phyloP scores from a whole-genome alignment of 2,329 filamentous ascomycete genomes.

The Fusarium lyarnte region DNA sequence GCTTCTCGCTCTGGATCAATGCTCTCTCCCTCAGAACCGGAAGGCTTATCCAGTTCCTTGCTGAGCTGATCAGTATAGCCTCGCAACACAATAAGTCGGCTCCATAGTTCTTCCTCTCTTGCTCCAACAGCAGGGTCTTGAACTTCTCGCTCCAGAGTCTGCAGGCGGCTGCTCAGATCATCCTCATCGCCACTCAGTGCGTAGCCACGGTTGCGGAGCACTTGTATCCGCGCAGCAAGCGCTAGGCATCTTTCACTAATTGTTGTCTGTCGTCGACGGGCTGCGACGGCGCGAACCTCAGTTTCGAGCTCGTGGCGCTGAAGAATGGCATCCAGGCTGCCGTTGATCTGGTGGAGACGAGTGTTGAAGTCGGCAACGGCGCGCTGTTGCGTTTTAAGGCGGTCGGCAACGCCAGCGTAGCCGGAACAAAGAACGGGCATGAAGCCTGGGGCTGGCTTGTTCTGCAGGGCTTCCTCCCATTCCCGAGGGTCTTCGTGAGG shows the following conservation, averaged over 20 bases:
- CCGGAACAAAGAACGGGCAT: slow-evolving; percentile 81
- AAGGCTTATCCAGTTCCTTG: slow-evolving; percentile 76
- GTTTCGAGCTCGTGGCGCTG: slow-evolving; percentile 80
- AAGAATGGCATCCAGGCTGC: slow-evolving; percentile 75
- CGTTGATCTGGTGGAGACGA: slow-evolving; percentile 82
- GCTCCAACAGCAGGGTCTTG: slow-evolving; percentile 80
- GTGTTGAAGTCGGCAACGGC: slow-evolving; percentile 76
- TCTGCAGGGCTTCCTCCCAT: slow-evolving; percentile 85
- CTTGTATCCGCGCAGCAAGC: slow-evolving; percentile 81
- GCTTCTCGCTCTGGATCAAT: slow-evolving; percentile 76
- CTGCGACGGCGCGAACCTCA: slow-evolving; percentile 77
- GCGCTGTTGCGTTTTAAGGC: slow-evolving; percentile 76
- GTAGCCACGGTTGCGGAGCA: slow-evolving; percentile 83
- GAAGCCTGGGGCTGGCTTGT: slow-evolving; percentile 79
- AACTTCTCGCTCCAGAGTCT: slow-evolving; percentile 73
- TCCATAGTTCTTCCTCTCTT: slow-evolving; percentile 87
- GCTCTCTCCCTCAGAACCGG: slow-evolving; percentile 63
- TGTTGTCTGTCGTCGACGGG: slow-evolving; percentile 75
- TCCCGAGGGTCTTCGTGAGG: slow-evolving; percentile 77
- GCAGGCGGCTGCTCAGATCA: slow-evolving; percentile 76
- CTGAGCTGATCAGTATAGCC: slow-evolving; percentile 78
- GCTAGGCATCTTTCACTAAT: slow-evolving; percentile 78
- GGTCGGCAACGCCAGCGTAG: slow-evolving; percentile 75
- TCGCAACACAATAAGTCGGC: slow-evolving; percentile 77
- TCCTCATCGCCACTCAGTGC: slow-evolving; percentile 83